Evolutionary conservation across 1,284 basidiomycete genomes (phyloP).

Genomic region (Ganoderma lingzhi): DNA sequence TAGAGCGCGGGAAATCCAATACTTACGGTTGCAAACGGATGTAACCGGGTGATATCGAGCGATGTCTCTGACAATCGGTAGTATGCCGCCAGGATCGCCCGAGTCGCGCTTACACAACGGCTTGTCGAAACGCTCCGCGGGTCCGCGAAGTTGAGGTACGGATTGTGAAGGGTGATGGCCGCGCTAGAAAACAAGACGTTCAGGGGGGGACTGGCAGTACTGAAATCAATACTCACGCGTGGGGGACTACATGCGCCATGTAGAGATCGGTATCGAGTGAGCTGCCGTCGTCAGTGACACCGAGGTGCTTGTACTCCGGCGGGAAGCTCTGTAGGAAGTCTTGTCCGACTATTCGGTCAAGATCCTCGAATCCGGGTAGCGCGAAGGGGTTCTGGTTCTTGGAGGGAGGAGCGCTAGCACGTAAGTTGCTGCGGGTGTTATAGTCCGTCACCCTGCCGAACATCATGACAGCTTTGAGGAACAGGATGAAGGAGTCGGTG

Average conservation of each 20-base stretch:
- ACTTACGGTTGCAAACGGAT: conserved; percentile 82
- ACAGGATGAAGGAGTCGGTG: conserved; percentile 80
- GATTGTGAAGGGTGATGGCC: conserved; percentile 83
- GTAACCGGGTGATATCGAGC: conserved; percentile 77
- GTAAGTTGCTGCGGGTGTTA: conserved; percentile 76
- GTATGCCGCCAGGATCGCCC: conserved; percentile 75
- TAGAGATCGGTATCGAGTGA: conserved; percentile 81
- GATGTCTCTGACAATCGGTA: conserved; percentile 79
- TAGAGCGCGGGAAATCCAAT: background rate
- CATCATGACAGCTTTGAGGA: conserved; percentile 82
- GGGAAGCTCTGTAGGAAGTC: conserved; percentile 78
- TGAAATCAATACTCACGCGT: conserved; percentile 65
- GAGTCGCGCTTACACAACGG: conserved; percentile 76
- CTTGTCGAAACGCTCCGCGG: conserved; percentile 67
- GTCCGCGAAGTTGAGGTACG: conserved; percentile 78
- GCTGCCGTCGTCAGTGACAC: conserved; percentile 63
- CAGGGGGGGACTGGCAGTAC: background rate
- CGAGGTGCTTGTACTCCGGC: conserved; percentile 66
- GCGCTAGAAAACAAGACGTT: conserved; percentile 56
- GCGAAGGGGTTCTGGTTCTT: conserved; percentile 75
- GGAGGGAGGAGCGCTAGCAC: conserved; percentile 62
- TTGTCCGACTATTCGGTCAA: conserved; percentile 70
- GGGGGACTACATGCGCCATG: conserved; percentile 83
- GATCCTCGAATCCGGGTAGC: conserved; percentile 66
- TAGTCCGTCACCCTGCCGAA: conserved; percentile 86